A percentile compares a stretch with the other conserved stretches of the same genome.
Conservation (phyloP, 768 basidiomycete genomes). For the Cystobasidium onofrii region DNA sequence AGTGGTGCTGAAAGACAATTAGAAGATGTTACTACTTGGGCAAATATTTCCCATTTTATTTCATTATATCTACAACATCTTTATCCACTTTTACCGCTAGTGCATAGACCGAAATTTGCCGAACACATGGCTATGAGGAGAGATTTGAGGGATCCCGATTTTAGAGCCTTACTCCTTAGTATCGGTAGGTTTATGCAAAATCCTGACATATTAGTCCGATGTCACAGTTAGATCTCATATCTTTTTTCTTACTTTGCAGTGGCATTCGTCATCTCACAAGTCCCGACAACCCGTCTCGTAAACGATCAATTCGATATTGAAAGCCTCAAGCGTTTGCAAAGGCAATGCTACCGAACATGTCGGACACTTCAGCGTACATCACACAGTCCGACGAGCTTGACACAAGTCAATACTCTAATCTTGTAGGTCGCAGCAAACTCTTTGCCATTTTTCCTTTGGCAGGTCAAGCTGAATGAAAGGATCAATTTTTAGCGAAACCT, state of each 20-base stretch:
- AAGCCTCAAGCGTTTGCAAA: slow-evolving; percentile 9
- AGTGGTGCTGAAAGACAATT: neutral
- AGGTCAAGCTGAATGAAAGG: neutral
- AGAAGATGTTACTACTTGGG: neutral
- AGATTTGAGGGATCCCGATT: neutral
- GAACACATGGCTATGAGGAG: slow-evolving; percentile 10
- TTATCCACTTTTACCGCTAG: neutral
- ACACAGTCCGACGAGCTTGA: neutral
- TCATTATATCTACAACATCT: slow-evolving; percentile 13
- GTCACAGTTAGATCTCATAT: too few species aligned
- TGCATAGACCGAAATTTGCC: slow-evolving; percentile 13
- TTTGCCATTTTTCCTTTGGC: neutral
- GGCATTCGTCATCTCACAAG: neutral
- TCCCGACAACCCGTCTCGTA: slow-evolving; percentile 11
- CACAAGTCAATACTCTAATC: slow-evolving; percentile 1
- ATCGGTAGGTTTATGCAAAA: neutral
- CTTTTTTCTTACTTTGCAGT: neutral
- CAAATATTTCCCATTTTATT: neutral
- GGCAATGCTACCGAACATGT: neutral
- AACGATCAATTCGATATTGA: slow-evolving; percentile 9
- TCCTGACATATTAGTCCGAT: too few species aligned
- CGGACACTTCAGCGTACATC: slow-evolving; percentile 12
- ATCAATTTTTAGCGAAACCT: neutral
- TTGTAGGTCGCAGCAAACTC: neutral
- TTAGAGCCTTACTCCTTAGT: neutral